Percentiles rank a stretch among this genome's conserved stretches.
Conservation (phyloP, 2,329 filamentous ascomycete species). For the Raffaelea albimanens region DNA sequence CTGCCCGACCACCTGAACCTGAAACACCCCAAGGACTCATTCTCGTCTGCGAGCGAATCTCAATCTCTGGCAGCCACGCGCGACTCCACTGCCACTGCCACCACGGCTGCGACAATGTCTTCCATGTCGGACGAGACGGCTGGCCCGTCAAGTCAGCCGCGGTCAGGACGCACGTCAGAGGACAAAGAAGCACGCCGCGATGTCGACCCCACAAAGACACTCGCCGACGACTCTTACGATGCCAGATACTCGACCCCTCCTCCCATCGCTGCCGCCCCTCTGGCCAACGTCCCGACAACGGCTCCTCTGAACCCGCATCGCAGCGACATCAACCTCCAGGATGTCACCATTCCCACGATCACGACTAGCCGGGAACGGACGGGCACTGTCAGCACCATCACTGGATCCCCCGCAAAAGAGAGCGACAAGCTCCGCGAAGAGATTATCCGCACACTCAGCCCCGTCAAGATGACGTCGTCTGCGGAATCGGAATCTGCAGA, state of each 20-base stretch:
- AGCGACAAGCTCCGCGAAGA: slow-evolving; percentile 65
- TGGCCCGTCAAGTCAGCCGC: too few relatives aligned
- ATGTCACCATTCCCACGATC: slow-evolving; percentile 9
- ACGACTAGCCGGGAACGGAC: slow-evolving; percentile 27
- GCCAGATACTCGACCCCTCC: too few relatives aligned
- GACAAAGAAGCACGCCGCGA: neutral
- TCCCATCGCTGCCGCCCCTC: neutral
- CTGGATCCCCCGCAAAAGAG: slow-evolving; percentile 51
- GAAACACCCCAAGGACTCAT: neutral
- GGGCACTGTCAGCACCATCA: slow-evolving; percentile 35
- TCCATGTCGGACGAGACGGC: slow-evolving; percentile 6
- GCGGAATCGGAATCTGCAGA: slow-evolving; percentile 3
- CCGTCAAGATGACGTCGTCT: slow-evolving; percentile 24
- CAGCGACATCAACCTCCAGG: slow-evolving; percentile 22
- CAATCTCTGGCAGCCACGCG: neutral
- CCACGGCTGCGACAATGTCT: neutral
- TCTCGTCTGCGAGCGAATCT: slow-evolving; percentile 1
- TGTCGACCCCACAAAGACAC: too few relatives aligned
- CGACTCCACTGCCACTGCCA: slow-evolving; percentile 6
- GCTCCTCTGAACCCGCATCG: slow-evolving; percentile 36
- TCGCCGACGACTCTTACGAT: too few relatives aligned
- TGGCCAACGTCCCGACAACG: slow-evolving; percentile 23
- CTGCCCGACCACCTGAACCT: neutral
- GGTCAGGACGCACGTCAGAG: neutral
- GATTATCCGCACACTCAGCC: slow-evolving; percentile 60